Conservation (phyloP, 805 yeast genomes). For the Blastobotrys parvus region DNA sequence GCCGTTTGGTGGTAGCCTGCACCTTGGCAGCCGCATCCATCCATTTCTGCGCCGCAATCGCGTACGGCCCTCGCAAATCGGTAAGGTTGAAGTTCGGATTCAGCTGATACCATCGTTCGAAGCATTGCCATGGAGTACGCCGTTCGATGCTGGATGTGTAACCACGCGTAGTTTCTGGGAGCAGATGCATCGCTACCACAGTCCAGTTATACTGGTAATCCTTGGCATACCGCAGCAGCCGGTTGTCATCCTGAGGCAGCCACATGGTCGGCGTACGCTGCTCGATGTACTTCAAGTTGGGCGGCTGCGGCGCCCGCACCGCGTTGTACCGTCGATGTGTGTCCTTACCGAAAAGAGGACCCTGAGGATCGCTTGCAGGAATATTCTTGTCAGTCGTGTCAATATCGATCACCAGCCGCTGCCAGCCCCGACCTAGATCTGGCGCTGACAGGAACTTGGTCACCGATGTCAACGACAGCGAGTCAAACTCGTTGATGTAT, state of each 20-base stretch:
- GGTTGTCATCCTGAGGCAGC: slow-evolving; percentile 89
- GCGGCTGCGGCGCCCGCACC: slow-evolving; percentile 87
- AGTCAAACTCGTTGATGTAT: slow-evolving; percentile 20
- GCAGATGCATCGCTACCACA: slow-evolving; percentile 72
- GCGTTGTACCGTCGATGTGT: slow-evolving; percentile 18
- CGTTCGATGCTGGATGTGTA: slow-evolving; percentile 86
- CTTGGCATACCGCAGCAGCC: slow-evolving; percentile 69
- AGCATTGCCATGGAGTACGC: slow-evolving; percentile 98
- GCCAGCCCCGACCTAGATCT: slow-evolving; percentile 24
- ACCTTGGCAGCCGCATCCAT: slow-evolving; percentile 83
- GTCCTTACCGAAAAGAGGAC: slow-evolving; percentile 16
- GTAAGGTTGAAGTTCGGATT: slow-evolving; percentile 79
- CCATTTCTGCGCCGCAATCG: slow-evolving; percentile 84
- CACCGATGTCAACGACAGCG: slow-evolving; percentile 23
- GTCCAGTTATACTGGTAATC: slow-evolving; percentile 92
- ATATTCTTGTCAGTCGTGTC: slow-evolving; percentile 5
- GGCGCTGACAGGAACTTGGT: slow-evolving; percentile 26
- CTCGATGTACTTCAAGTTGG: slow-evolving; percentile 70
- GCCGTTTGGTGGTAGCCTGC: slow-evolving; percentile 78
- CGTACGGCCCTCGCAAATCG: slow-evolving; percentile 82
- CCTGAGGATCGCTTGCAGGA: neutral
- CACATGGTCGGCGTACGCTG: slow-evolving; percentile 88
- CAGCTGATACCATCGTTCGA: slow-evolving; percentile 89
- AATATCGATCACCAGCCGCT: slow-evolving; percentile 22
- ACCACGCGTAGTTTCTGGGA: slow-evolving; percentile 54